A percentile compares a stretch with the other conserved stretches of the same genome.
Conservation (phyloP, 2,329 filamentous ascomycete species). For the Fusarium sp. region DNA sequence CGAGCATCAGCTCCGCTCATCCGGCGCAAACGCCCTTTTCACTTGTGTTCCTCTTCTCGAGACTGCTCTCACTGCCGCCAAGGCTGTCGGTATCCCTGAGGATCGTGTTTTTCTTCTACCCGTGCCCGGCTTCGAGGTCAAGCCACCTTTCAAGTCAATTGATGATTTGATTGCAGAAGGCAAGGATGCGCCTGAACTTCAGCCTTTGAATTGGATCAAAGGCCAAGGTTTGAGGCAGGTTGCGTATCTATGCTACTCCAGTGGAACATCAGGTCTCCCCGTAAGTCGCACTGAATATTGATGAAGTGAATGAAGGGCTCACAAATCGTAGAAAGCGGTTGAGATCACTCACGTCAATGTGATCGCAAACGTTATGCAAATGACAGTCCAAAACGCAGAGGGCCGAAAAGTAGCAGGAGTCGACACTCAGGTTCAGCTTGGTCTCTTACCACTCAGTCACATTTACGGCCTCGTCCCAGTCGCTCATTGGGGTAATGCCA, state of each 20-base stretch:
- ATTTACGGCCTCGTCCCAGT: conserved; percentile 83
- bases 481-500: conserved; percentile 49
- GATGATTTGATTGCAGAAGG: conserved; percentile 74
- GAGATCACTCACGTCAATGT: conserved; percentile 85
- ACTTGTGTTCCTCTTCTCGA: conserved; percentile 75
- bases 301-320: neutral
- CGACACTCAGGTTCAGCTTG: conserved; percentile 62
- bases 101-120: conserved; percentile 76
- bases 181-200: conserved; percentile 60
- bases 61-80: conserved; percentile 71
- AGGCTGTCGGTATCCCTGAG: conserved; percentile 69
- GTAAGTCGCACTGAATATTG: conserved; percentile 54
- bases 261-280: conserved; percentile 81
- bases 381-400: conserved; percentile 56
- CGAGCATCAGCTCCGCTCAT: conserved; percentile 76
- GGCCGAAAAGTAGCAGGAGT: conserved; percentile 51
- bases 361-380: conserved; percentile 79
- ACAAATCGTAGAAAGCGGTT: conserved; percentile 73
- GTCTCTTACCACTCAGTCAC: conserved; percentile 82
- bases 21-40: conserved; percentile 75
- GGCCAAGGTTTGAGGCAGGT: conserved; percentile 75
- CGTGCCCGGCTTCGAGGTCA: conserved; percentile 66
- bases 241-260: conserved; percentile 83
- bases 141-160: conserved; percentile 69
- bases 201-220: conserved; percentile 67